Percentiles rank a stretch among this genome's conserved stretches.
These are phyloP conservation scores for Teratosphaeria zuluensis DNA, from an alignment of 2,329 filamentous ascomycete species.

Conservation along the genomic window DNA sequence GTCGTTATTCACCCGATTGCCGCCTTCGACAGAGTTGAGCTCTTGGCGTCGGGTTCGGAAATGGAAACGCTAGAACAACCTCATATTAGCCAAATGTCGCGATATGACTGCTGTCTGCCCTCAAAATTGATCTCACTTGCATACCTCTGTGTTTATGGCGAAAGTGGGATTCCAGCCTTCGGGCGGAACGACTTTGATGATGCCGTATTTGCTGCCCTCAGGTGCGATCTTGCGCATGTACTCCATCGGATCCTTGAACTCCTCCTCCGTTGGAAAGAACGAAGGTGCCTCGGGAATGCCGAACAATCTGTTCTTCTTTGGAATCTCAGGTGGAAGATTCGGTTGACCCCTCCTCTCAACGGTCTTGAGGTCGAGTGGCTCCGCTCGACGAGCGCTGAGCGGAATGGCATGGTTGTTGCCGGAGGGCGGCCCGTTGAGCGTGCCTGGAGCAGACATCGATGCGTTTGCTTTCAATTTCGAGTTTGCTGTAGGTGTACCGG, in stretches of 20 bases:
- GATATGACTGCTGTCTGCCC: not conserved
- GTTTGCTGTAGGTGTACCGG: constrained; percentile 1
- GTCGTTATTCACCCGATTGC: constrained; percentile 87
- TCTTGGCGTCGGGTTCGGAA: constrained; percentile 95
- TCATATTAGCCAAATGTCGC: constrained; percentile 15
- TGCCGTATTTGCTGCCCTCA: constrained; percentile 77
- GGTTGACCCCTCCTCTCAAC: constrained; percentile 86
- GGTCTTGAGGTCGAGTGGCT: constrained; percentile 71
- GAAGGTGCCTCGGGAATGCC: constrained; percentile 83
- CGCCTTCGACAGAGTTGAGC: constrained; percentile 95
- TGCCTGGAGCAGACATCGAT: constrained; percentile 14
- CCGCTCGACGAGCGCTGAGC: constrained; percentile 54
- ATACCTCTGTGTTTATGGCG: constrained; percentile 91
- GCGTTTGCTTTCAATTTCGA: constrained; percentile 10
- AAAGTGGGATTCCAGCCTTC: constrained; percentile 91
- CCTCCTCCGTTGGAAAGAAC: constrained; percentile 80
- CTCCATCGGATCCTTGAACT: constrained; percentile 87
- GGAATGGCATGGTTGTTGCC: constrained; percentile 40
- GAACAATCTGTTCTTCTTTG: constrained; percentile 71
- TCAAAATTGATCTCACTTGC: not conserved
- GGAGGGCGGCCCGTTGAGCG: constrained; percentile 28
- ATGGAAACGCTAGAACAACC: constrained; percentile 66
- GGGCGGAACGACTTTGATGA: constrained; percentile 92
- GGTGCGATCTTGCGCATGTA: constrained; percentile 88
- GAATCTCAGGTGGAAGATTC: constrained; percentile 62